Conservation (phyloP, 2,329 filamentous ascomycete genomes). For the Didymella pomorum region DNA sequence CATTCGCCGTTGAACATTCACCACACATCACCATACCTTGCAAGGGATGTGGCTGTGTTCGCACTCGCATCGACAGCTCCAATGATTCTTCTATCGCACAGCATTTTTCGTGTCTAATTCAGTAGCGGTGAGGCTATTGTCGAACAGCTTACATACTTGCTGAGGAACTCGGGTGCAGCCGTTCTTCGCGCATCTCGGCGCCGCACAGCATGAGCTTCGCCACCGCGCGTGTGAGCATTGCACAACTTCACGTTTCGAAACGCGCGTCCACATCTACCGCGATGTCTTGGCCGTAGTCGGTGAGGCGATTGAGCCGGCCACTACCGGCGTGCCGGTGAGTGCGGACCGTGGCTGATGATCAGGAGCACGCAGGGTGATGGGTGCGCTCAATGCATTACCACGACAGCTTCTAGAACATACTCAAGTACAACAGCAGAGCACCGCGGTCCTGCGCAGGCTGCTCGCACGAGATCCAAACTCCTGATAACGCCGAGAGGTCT, state of each 20-base stretch:
- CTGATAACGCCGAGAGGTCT: conserved; percentile 7
- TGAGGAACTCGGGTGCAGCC: conserved; percentile 10
- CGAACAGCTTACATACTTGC: background rate
- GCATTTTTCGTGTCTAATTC: conserved; percentile 4
- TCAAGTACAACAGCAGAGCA: conserved; percentile 2
- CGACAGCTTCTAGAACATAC: conserved; percentile 17
- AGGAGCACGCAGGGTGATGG: conserved; percentile 10
- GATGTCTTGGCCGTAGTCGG: background rate
- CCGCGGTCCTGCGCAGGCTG: background rate
- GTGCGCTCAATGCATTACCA: conserved; percentile 14
- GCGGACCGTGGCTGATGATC: conserved; percentile 17
- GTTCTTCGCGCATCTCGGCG: background rate
- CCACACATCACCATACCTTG: background rate
- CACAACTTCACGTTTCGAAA: conserved; percentile 6
- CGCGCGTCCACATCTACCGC: conserved; percentile 2
- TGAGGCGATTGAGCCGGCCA: conserved; percentile 2
- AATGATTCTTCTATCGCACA: background rate
- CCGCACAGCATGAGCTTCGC: conserved; percentile 9
- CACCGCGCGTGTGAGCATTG: background rate
- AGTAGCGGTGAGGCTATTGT: conserved; percentile 6
- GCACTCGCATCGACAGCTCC: background rate
- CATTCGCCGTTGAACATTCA: conserved; percentile 5
- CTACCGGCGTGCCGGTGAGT: conserved; percentile 1
- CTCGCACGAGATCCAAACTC: background rate
- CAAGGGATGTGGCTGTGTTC: conserved; percentile 19